Evolutionary conservation across 495 filamentous ascomycete genomes (phyloP).

Genomic region (Tuber magnatum): DNA sequence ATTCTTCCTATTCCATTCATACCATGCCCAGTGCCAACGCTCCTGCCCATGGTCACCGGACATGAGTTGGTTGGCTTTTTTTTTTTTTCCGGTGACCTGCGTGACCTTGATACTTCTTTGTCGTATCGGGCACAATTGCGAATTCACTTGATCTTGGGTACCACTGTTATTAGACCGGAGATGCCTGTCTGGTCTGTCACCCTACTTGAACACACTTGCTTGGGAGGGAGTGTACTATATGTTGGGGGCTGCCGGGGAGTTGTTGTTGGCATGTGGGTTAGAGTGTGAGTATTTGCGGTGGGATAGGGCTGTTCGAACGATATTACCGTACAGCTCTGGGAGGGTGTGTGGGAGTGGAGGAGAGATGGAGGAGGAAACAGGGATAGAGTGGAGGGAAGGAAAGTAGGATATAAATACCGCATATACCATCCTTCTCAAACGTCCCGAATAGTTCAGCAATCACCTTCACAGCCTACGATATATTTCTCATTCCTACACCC

Average conservation of each 20-base stretch:
- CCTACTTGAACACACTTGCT: background rate
- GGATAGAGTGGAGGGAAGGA: background rate
- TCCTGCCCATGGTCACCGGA: background rate
- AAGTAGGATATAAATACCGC: background rate
- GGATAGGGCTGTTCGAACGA: background rate
- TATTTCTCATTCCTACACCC: background rate
- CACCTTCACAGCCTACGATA: background rate
- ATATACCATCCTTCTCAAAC: background rate
- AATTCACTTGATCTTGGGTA: background rate
- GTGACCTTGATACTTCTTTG: background rate
- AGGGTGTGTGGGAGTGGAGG: background rate
- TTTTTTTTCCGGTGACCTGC: background rate
- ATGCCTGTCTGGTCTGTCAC: background rate
- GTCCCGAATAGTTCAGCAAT: background rate
- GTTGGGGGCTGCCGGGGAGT: background rate
- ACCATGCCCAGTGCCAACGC: background rate
- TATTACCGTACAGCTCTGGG: background rate
- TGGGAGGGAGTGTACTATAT: background rate
- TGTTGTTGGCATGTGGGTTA: background rate
- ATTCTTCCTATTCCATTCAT: background rate
- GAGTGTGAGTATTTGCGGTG: background rate
- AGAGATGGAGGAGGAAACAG: background rate
- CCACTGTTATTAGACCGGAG: background rate
- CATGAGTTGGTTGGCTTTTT: background rate
- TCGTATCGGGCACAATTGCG: background rate